These are phyloP conservation scores for Dactylellina drechsleri DNA, from an alignment of 2,329 filamentous ascomycete species.

Conservation along the genomic window DNA sequence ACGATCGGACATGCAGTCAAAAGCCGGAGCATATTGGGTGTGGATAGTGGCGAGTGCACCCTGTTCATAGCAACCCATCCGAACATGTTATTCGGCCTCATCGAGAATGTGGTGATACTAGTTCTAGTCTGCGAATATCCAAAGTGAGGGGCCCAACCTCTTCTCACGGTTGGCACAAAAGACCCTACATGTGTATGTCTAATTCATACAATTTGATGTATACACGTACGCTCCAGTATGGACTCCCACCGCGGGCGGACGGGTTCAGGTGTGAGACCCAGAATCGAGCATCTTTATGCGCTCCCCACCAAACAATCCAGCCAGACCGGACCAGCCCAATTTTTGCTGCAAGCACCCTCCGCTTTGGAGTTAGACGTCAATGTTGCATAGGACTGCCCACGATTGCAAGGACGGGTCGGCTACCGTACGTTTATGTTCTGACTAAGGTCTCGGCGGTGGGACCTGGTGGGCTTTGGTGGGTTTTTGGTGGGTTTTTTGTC, in stretches of 20 bases:
- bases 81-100: not conserved
- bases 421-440: slow-evolving; percentile 12
- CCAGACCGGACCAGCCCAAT: no score
- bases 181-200: no score
- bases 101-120: not conserved
- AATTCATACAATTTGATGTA: no score
- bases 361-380: not conserved
- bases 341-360: not conserved
- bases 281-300: slow-evolving; percentile 47
- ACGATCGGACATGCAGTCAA: no score
- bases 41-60: slow-evolving; percentile 18
- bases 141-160: not conserved
- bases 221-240: slow-evolving; percentile 3
- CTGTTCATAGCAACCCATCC: slow-evolving; percentile 38
- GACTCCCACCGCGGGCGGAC: slow-evolving; percentile 24
- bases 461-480: no score
- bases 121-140: not conserved
- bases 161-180: not conserved
- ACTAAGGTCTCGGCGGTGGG: not conserved
- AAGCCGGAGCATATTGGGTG: not conserved
- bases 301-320: not conserved
- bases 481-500: no score
- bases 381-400: slow-evolving; percentile 14
- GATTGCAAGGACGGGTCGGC: slow-evolving; percentile 18
- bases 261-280: slow-evolving; percentile 8